Percentiles rank a stretch among this genome's conserved stretches.
Evolutionary conservation across 352 stramenopile species (phyloP).

Genomic region (Phytophthora megakarya): DNA sequence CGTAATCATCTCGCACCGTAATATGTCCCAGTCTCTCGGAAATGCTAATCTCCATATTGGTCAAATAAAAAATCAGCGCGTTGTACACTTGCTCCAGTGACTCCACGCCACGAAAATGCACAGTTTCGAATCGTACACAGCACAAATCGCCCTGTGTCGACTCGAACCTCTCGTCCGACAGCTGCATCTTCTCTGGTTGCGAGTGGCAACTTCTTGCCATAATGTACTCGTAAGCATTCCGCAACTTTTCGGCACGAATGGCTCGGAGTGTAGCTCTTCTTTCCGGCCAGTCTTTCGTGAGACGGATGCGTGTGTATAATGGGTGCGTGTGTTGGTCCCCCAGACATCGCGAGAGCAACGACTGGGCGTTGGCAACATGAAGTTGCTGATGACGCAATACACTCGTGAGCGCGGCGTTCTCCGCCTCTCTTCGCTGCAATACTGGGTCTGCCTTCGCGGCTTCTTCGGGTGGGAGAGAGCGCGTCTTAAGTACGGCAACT

Average conservation of each 20-base stretch:
- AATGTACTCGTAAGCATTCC: conserved; percentile 38
- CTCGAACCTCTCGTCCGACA: conserved; percentile 33
- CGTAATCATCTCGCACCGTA: conserved; percentile 50
- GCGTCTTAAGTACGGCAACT: conserved; percentile 38
- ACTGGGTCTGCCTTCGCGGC: conserved; percentile 25
- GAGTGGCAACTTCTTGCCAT: conserved; percentile 26
- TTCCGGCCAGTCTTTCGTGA: conserved; percentile 27
- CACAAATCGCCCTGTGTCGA: conserved; percentile 29
- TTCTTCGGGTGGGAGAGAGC: conserved; percentile 23
- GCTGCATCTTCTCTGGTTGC: conserved; percentile 39
- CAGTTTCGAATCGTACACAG: conserved; percentile 40
- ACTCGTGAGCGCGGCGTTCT: conserved; percentile 28
- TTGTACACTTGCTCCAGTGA: conserved; percentile 45
- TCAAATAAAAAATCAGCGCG: conserved; percentile 43
- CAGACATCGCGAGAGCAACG: conserved; percentile 39
- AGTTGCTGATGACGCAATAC: conserved; percentile 44
- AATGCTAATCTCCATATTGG: conserved; percentile 52
- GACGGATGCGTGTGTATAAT: conserved; percentile 23
- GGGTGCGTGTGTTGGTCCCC: conserved; percentile 34
- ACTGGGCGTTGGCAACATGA: conserved; percentile 43
- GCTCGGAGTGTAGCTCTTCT: conserved; percentile 22
- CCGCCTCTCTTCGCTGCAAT: conserved; percentile 21
- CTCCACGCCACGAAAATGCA: conserved; percentile 38
- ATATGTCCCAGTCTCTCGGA: conserved; percentile 43
- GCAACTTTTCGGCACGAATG: conserved; percentile 36